phyloP scores from a whole-genome alignment of 371 early-diverging fungal genomes.

The Phascolomyces articulosus region DNA sequence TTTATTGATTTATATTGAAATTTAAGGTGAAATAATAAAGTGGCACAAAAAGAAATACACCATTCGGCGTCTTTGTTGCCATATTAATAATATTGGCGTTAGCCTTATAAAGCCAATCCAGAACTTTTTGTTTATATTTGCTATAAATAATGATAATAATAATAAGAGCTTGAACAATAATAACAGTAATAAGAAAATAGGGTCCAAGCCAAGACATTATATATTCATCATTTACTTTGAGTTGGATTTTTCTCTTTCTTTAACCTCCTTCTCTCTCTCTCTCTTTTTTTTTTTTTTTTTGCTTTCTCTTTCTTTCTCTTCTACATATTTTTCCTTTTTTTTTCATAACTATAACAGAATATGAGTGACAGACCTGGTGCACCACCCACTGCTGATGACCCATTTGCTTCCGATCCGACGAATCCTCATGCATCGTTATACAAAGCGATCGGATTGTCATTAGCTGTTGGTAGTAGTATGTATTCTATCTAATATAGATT shows the following conservation, averaged over 20 bases:
- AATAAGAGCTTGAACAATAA: too few species aligned
- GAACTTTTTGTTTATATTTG: too few species aligned
- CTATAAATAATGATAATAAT: too few species aligned
- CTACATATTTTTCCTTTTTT: neutral
- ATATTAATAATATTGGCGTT: too few species aligned
- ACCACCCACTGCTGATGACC: slow-evolving; percentile 20
- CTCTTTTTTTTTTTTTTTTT: slow-evolving; percentile 3
- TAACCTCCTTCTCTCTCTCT: neutral
- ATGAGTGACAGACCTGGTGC: slow-evolving; percentile 25
- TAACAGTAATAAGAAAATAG: neutral
- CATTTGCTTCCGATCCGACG: slow-evolving; percentile 29
- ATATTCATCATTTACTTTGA: too few species aligned
- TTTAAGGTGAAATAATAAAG: too few species aligned
- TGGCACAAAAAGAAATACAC: too few species aligned
- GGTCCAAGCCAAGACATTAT: neutral
- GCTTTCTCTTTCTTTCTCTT: neutral
- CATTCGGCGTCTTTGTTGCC: too few species aligned
- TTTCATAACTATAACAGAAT: neutral
- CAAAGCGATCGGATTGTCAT: slow-evolving; percentile 84
- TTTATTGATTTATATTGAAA: too few species aligned
- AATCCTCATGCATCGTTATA: slow-evolving; percentile 53
- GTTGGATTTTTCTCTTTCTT: too few species aligned
- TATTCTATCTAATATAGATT: neutral
- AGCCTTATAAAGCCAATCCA: too few species aligned
- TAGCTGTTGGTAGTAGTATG: slow-evolving; percentile 77